phyloP scores from a whole-genome alignment of 257 asterid genomes.

The Solanum pennellii region DNA sequence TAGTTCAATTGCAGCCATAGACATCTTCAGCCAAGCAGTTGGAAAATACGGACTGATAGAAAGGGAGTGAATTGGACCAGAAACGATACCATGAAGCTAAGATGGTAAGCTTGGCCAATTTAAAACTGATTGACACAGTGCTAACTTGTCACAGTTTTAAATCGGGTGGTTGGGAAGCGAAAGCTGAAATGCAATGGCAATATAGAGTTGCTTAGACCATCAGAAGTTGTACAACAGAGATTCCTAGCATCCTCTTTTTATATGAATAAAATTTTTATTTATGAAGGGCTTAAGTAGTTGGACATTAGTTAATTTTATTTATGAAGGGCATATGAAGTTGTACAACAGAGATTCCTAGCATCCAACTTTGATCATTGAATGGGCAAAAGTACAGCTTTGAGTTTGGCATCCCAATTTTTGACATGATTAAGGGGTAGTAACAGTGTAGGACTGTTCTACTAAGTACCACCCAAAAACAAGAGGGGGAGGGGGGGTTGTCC shows the following conservation, averaged over 20 bases:
- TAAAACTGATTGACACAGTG: background rate
- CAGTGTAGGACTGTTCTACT: background rate
- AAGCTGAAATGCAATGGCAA: background rate
- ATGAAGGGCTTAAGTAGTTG: background rate
- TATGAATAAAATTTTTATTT: background rate
- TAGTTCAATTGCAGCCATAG: background rate
- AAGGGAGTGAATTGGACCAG: background rate
- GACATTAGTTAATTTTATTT: too few species aligned
- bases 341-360: background rate
- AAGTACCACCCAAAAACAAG: background rate
- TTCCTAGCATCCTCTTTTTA: background rate
- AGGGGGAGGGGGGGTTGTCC: background rate
- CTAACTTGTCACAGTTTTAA: background rate
- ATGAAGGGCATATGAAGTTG: background rate
- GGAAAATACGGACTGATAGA: background rate
- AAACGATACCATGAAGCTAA: background rate
- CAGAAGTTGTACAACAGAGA: background rate
- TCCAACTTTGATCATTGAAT: background rate
- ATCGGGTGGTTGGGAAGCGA: background rate
- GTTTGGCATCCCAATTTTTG: background rate
- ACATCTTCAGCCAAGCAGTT: background rate
- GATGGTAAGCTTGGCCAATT: background rate
- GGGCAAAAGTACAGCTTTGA: background rate
- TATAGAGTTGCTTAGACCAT: background rate
- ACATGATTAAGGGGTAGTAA: background rate